Evolutionary conservation across 805 yeast genomes (phyloP), one percentile per base, ranked within the genome.

Genomic region (Saturnispora saitoi): DNA sequence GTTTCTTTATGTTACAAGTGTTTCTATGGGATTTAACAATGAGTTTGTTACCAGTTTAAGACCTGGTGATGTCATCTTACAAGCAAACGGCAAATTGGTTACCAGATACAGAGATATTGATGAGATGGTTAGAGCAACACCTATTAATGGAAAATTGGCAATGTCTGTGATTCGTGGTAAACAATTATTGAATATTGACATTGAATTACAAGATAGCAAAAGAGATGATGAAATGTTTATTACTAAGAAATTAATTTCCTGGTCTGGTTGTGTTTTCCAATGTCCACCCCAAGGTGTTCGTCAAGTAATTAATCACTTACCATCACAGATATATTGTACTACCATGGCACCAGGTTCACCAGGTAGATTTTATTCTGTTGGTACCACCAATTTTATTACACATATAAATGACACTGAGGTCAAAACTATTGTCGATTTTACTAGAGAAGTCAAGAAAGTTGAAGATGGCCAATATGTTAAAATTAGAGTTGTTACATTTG

Each of bases 251-350:
- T 69, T 87, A 36, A 81, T 86, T 8, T 71, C 76, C 43, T 90
- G 95, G 93, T 78, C 89, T 46, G 96, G 96, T 20, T 82, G 89
- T 36, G 67, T 83, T 5, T 64, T 90, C 31, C 97, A 90, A 61
- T 75, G 79, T 34, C 96, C 96, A n/a, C 96, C 88, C 64, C 95
- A 85, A 60, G 91, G 93, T 8, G 96, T 89, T 15, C 78, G 90
- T 53, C 96, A 89, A 67, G 80, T 85, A 34, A 81, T 86, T 76
- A 77, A 78, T 47, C 72, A 76, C 48, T 69, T 87, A 46, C 96
- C 95, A 11, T 82, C 91, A 15, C 80, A 78, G 47, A 93, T 90
- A n/a, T 90, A 89, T 60, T 81, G 88, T 47, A 82, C 88, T 2
- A 72, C 80, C 22, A 77, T 85, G 60, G 75, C 81, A 39, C 75